Base-by-base conservation (phyloP, 495 filamentous ascomycete species). In the Aspergillus affinis region DNA sequence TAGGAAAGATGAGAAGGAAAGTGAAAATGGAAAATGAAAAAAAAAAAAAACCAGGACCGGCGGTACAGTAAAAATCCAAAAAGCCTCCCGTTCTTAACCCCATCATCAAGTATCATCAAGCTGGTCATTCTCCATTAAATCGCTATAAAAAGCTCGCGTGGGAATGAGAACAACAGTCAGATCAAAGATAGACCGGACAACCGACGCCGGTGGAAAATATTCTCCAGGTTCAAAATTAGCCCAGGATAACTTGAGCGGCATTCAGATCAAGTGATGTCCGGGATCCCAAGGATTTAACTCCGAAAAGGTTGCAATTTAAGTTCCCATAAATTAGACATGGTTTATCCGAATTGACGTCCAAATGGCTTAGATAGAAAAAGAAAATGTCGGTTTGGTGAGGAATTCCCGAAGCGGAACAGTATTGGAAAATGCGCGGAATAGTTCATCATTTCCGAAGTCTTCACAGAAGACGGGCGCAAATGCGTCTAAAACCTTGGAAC, bases 71-170 rank as follows among this genome's bases (percentile, higher is more conserved):
- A 52, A 23, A 27, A 73, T 62, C 60, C 66, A 72, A 61, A 66
- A 61, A 69, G 64, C 72, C 72, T 64, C 72, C 69, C 61, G 69
- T 72, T 70, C 69, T 55, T 64, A 60, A 63, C 29, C 61, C 58
- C 63, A 63, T 65, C 65, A 61, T 44, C 21, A 57, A 51, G 26
- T 54, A 26, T 57, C 51, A 66, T 63, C 63, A 66, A 65, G 64
- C 62, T 52, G 61, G 62, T 62, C 68, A 65, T 61, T 63, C 66
- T 71, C 70, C 65, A 61, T 48, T 69, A 69, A 60, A 66, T 53
- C 58, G 65, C 61, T 57, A 53, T 61, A 48, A 47, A 53, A 48
- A 54, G 23, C 13, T 17, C 21, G 27, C 3, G 50, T 17, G 27
- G 32, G 23, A 27, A 5, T 29, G 55, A 56, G 47, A 53, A 41